These are phyloP conservation scores for Dorcoceras hygrometricum DNA, from an alignment of 257 asterid species.

Conservation along the genomic window DNA sequence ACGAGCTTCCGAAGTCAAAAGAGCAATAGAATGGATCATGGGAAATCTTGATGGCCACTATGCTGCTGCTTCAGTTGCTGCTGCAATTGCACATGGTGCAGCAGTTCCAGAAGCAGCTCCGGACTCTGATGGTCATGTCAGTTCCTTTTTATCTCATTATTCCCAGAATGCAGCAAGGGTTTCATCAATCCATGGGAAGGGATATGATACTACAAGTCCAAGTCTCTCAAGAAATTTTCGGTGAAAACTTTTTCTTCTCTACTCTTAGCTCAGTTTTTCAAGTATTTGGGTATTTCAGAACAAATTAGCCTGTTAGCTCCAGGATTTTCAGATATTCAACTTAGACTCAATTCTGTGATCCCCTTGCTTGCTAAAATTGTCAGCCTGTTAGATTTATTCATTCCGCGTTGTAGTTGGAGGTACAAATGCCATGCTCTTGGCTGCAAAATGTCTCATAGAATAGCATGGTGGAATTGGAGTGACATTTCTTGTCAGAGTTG, in stretches of 20 bases:
- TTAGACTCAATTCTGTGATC: too few relatives aligned
- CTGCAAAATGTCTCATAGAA: neutral
- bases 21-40: constrained; percentile 94
- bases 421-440: neutral
- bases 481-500: constrained; percentile 14
- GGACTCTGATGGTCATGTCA: constrained; percentile 47
- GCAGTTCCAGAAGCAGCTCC: constrained; percentile 64
- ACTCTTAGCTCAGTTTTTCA: constrained; percentile 5
- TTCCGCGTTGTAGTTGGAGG: neutral
- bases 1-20: constrained; percentile 93
- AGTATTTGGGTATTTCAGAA: neutral
- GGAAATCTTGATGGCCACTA: constrained; percentile 90
- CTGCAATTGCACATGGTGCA: constrained; percentile 97
- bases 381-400: neutral
- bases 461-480: constrained; percentile 11
- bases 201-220: constrained; percentile 57
- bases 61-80: constrained; percentile 98
- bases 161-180: constrained; percentile 42
- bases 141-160: constrained; percentile 50
- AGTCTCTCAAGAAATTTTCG: constrained; percentile 73
- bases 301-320: too few relatives aligned
- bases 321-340: too few relatives aligned
- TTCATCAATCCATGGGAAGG: constrained; percentile 52
- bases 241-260: constrained; percentile 38
- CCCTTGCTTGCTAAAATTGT: neutral